Conservation (phyloP, 352 stramenopile species). For the Phytophthora tentaculata region DNA sequence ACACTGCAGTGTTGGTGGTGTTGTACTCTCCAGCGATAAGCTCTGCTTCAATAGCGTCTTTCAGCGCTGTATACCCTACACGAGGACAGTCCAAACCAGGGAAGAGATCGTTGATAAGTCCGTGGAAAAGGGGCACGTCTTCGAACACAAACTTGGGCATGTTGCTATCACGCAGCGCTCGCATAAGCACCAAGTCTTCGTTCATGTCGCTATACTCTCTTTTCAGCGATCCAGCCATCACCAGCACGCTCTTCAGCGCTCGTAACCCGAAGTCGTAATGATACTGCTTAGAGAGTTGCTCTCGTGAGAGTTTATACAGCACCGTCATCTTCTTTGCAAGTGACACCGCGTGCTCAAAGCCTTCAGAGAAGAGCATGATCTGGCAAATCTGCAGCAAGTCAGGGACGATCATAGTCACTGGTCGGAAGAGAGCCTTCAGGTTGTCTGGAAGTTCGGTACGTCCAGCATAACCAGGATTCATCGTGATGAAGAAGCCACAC, state of each 20-base stretch:
- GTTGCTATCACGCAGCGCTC: conserved; percentile 94
- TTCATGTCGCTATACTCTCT: conserved; percentile 93
- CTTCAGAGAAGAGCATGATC: conserved; percentile 95
- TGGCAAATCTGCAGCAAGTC: conserved; percentile 93
- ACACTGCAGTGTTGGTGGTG: conserved; percentile 70
- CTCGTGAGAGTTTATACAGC: conserved; percentile 94
- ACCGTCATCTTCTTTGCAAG: conserved; percentile 95
- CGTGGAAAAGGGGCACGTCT: conserved; percentile 94
- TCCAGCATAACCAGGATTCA: conserved; percentile 94
- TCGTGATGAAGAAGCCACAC: conserved; percentile 95
- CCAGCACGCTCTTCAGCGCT: conserved; percentile 93
- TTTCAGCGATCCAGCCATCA: conserved; percentile 94
- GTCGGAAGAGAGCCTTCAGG: conserved; percentile 93
- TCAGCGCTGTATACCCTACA: conserved; percentile 92
- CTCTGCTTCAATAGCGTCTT: conserved; percentile 87
- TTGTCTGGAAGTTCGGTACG: conserved; percentile 93
- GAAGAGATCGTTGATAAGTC: conserved; percentile 96
- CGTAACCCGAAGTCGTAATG: conserved; percentile 97
- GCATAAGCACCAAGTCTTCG: conserved; percentile 96
- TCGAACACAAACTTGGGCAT: conserved; percentile 98
- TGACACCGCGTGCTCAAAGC: conserved; percentile 91
- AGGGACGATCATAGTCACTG: conserved; percentile 94
- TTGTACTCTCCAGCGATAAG: conserved; percentile 87
- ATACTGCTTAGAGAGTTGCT: conserved; percentile 96
- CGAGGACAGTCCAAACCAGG: conserved; percentile 93